phyloP scores from a whole-genome alignment of 441 rosid genomes.

The Pelargonium myrrhifolium region DNA sequence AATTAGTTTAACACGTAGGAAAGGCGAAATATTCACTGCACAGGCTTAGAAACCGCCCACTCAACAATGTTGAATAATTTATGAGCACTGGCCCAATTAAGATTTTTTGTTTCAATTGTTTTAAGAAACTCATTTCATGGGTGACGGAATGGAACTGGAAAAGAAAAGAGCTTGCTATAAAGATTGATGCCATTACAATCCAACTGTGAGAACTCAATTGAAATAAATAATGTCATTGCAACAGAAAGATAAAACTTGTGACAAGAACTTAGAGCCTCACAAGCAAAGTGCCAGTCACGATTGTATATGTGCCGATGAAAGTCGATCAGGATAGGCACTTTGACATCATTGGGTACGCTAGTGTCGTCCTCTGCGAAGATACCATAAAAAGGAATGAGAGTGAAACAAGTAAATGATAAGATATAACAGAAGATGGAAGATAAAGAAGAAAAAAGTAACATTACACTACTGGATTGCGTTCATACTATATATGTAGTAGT shows the following conservation, averaged over 20 bases:
- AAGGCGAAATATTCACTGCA: no score
- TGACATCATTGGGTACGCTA: conserved; percentile 71
- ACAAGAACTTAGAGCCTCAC: conserved; percentile 37
- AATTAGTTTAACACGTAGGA: no score
- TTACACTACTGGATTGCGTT: background rate
- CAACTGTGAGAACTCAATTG: no score
- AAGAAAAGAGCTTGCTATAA: no score
- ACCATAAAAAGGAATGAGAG: conserved; percentile 6
- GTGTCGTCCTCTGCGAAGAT: conserved; percentile 90
- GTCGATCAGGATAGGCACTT: conserved; percentile 72
- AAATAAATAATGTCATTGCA: background rate
- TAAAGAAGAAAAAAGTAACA: background rate
- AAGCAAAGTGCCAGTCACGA: conserved; percentile 74
- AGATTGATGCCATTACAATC: no score
- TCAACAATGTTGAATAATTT: no score
- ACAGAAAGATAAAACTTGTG: background rate
- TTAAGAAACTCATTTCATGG: no score
- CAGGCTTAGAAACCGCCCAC: no score
- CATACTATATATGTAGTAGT: background rate
- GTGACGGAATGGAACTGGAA: no score
- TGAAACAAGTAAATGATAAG: background rate
- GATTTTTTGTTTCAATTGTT: no score
- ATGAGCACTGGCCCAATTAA: no score
- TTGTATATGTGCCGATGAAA: conserved; percentile 77
- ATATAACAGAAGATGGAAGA: background rate